Evolutionary conservation across 768 basidiomycete species (phyloP).

Genomic region (Sarcodon aspratus): DNA sequence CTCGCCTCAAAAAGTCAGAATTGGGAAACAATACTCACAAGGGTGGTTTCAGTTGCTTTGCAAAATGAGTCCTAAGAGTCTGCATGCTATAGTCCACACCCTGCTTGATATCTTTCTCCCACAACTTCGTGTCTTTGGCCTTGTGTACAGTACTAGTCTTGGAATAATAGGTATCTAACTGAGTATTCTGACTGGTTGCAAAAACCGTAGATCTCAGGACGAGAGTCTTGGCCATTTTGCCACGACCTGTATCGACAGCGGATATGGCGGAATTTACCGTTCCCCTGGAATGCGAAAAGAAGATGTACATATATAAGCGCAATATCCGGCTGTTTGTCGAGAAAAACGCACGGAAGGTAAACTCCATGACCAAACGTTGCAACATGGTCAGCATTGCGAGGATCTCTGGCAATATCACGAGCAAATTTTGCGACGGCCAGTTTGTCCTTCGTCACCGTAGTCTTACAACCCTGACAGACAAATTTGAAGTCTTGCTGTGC

Average conservation of each 20-base stretch:
- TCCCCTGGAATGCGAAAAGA: too few species aligned
- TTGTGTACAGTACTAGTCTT: neutral
- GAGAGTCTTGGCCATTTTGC: too few species aligned
- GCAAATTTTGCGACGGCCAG: conserved; percentile 33
- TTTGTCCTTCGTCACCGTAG: conserved; percentile 28
- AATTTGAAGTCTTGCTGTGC: conserved; percentile 28
- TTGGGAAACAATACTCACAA: too few species aligned
- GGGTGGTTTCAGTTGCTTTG: too few species aligned
- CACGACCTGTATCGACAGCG: too few species aligned
- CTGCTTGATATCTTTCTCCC: neutral
- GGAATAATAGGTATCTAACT: too few species aligned
- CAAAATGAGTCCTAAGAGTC: too few species aligned
- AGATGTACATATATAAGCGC: too few species aligned
- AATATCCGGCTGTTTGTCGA: neutral
- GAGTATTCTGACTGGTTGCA: too few species aligned
- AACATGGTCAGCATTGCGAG: conserved; percentile 1
- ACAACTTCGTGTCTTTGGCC: neutral
- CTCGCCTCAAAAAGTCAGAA: too few species aligned
- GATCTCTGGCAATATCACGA: conserved; percentile 20
- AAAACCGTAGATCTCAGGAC: too few species aligned
- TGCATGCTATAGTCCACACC: neutral
- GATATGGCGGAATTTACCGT: too few species aligned
- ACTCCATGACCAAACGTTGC: neutral
- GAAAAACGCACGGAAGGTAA: neutral
- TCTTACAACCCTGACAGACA: conserved; percentile 25